Base-by-base conservation (phyloP, 345 rosid species). In the Boechera stricta region DNA sequence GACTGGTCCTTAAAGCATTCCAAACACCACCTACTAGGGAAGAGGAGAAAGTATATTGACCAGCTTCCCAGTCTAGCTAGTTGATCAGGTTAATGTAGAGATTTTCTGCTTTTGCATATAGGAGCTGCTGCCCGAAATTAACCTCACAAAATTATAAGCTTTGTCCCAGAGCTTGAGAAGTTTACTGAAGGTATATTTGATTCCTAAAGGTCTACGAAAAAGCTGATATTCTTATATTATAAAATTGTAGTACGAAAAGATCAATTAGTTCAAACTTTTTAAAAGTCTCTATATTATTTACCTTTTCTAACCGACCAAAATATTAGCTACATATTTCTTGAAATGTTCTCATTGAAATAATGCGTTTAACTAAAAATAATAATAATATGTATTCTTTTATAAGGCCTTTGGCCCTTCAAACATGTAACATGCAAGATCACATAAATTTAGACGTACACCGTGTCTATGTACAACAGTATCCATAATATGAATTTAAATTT, bases 401-500 rank as follows among this genome's bases (percentile, higher is more conserved):
- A 32, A 58, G 32, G 28, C 74, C 65, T 57, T 44, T 57, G 65
- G 31, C 44, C 74, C 44, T 71, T 47, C 44, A 59, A 44, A 24
- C 47, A 71, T 70, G 55, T 59, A 45, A 58, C 24, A 21, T 21
- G 24, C 24, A 35, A 10, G 36, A 28, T 54, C 33, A 41, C 10
- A 4, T 49, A 52, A 7, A 38, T 28, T 41, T 39, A 39, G 64
- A 38, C 10, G 16, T 57, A 56, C 54, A 56, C 1, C 31, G 48
- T 44, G 5, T 53, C 45, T 64, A 36, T 51, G 52, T 51, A 51
- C 52, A 72, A 52, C 2, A 15, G 18, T 29, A 39, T 52, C 54
- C 53, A 36, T 72, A n/a, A 26, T 63, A 64, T 61, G 63, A 73
- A 64, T 64, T 73, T 53, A 54, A 54, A 32, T 35, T 64, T 24